Percentiles rank a stretch among this genome's conserved stretches.
Evolutionary conservation across 2,329 filamentous ascomycete genomes (phyloP).

Genomic region (Aspergillus melleus): DNA sequence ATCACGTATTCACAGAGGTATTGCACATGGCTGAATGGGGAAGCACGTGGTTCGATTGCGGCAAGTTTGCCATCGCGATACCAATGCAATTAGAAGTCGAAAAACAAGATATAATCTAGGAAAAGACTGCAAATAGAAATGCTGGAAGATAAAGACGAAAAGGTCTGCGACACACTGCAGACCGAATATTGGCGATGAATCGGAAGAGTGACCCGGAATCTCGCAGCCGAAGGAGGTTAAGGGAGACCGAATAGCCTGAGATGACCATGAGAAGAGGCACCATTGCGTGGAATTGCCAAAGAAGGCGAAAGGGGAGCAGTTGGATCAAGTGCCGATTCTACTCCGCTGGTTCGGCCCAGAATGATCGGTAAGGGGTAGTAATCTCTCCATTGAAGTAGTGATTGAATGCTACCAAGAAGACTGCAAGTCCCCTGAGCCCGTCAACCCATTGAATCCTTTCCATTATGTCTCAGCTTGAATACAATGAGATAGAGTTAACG

Average conservation of each 20-base stretch:
- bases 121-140: conserved; percentile 22
- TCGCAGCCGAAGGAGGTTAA: conserved; percentile 49
- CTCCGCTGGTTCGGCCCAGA: conserved; percentile 24
- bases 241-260: conserved; percentile 58
- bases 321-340: conserved; percentile 26
- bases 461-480: not conserved
- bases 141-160: conserved; percentile 35
- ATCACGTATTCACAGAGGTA: no score
- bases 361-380: conserved; percentile 22
- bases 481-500: no score
- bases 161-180: conserved; percentile 27
- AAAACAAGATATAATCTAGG: conserved; percentile 22
- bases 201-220: not conserved
- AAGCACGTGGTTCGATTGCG: not conserved
- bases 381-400: conserved; percentile 28
- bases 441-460: conserved; percentile 24
- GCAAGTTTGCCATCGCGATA: not conserved
- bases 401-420: conserved; percentile 23
- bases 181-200: not conserved
- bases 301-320: conserved; percentile 40
- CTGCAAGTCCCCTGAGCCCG: conserved; percentile 31
- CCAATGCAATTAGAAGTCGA: conserved; percentile 12
- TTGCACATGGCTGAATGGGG: not conserved
- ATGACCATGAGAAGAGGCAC: conserved; percentile 60
- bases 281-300: conserved; percentile 38